Conservation (phyloP, 169 alveolate species). For the Ichthyophthirius multifiliis region DNA sequence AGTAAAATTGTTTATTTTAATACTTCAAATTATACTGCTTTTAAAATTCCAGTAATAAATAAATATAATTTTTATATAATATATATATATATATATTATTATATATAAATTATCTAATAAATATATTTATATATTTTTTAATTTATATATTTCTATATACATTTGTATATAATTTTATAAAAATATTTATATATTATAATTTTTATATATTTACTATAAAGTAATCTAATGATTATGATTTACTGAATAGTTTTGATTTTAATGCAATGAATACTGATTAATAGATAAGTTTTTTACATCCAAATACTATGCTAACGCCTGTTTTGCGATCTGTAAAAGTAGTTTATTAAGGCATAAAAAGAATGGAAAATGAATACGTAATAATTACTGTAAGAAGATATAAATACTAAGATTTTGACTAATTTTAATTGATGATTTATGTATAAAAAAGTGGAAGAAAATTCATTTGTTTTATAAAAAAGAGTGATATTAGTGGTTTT, state of each 20-base stretch:
- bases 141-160: no score
- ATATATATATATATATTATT: no score
- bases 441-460: neutral
- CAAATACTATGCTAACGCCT: neutral
- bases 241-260: neutral
- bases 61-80: no score
- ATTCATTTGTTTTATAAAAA: neutral
- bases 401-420: neutral
- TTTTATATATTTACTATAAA: neutral
- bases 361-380: neutral
- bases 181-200: neutral
- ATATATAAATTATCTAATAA: neutral
- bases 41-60: neutral
- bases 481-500: neutral
- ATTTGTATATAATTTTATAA: no score
- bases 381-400: neutral
- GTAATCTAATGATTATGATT: neutral
- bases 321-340: neutral
- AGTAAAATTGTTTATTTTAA: neutral
- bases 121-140: neutral
- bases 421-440: neutral
- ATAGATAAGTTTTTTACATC: neutral
- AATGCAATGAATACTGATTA: neutral
- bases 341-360: neutral
- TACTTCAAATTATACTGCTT: neutral